Percentiles rank a stretch among this genome's conserved stretches.
phyloP scores from a whole-genome alignment of 176 grass and related monocot species.

The Eragrostis curvula region DNA sequence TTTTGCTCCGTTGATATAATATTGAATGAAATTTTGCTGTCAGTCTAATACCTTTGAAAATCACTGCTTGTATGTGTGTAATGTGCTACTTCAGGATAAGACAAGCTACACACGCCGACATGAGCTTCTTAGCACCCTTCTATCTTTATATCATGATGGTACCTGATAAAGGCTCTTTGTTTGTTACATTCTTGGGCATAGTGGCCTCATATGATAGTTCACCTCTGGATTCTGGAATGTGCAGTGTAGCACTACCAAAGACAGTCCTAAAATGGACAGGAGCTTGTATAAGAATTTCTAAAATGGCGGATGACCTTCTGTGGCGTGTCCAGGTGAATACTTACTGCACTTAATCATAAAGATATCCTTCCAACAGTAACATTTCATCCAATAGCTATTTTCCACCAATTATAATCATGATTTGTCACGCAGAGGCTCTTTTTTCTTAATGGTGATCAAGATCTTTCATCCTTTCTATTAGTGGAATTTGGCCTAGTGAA shows the following conservation, averaged over 20 bases:
- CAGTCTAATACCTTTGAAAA: constrained; percentile 19
- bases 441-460: constrained; percentile 94
- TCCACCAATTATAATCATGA: constrained; percentile 30
- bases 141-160: constrained; percentile 61
- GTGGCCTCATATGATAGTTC: constrained; percentile 33
- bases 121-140: constrained; percentile 67
- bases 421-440: constrained; percentile 81
- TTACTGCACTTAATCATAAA: no score
- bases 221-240: constrained; percentile 34
- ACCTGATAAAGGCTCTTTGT: constrained; percentile 62
- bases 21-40: background rate
- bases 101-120: constrained; percentile 55
- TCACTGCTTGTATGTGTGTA: no score
- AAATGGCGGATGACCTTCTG: constrained; percentile 68
- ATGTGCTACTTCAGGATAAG: no score
- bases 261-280: constrained; percentile 60
- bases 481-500: constrained; percentile 87
- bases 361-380: constrained; percentile 23
- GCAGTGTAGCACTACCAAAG: constrained; percentile 69
- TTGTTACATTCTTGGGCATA: constrained; percentile 45
- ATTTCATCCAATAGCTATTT: constrained; percentile 37
- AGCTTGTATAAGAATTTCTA: constrained; percentile 71
- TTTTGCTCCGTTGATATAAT: constrained; percentile 1
- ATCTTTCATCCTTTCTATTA: constrained; percentile 90
- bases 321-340: constrained; percentile 80